Percentiles rank a stretch among this genome's conserved stretches.
Evolutionary conservation across 164 flowering plant species (phyloP).

Genomic region (Echeveria elegans): DNA sequence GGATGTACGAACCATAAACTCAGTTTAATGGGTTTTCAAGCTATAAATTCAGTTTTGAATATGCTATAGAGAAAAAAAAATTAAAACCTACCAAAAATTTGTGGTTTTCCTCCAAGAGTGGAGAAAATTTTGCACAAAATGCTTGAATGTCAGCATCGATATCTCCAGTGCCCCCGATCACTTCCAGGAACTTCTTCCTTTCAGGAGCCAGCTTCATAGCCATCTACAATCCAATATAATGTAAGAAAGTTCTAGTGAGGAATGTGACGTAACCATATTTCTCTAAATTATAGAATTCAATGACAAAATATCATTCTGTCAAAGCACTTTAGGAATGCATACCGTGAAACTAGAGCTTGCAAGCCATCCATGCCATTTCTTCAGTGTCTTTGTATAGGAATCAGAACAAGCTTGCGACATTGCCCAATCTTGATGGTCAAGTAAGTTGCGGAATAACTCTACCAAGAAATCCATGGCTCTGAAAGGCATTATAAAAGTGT

Average conservation of each 20-base stretch:
- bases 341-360: constrained; percentile 63
- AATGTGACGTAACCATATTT: not conserved
- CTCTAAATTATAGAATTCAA: not conserved
- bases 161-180: constrained; percentile 52
- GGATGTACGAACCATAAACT: not conserved
- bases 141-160: constrained; percentile 31
- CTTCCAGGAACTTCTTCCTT: constrained; percentile 87
- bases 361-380: constrained; percentile 90
- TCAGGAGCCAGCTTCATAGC: constrained; percentile 96
- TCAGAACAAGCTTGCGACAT: constrained; percentile 73
- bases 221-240: constrained; percentile 29
- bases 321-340: constrained; percentile 11
- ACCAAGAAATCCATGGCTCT: constrained; percentile 70
- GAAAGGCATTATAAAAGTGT: constrained; percentile 9
- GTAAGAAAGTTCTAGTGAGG: not conserved
- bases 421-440: constrained; percentile 54
- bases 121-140: not conserved
- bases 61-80: not conserved
- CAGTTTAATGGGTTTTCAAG: not conserved
- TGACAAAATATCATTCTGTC: too few relatives aligned
- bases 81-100: not conserved
- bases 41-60: not conserved
- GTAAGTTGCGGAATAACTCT: constrained; percentile 46
- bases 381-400: constrained; percentile 72
- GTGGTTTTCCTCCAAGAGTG: constrained; percentile 4